phyloP scores from a whole-genome alignment of 2,329 filamentous ascomycete species.

The Botryotinia narcissicola region DNA sequence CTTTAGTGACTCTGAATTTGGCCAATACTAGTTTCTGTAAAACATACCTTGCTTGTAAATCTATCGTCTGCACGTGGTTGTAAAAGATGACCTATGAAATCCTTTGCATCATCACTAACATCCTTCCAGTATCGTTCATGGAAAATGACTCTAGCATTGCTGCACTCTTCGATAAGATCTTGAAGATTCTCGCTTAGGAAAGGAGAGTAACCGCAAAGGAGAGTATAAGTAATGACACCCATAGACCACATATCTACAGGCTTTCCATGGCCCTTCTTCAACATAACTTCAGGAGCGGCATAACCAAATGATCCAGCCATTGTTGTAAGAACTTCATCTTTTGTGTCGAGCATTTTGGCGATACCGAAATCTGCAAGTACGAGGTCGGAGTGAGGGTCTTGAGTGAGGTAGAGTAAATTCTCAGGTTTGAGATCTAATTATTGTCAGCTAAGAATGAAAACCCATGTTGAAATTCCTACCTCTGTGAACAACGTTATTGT shows the following conservation, averaged over 20 bases:
- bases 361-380: constrained; percentile 98
- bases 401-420: constrained; percentile 90
- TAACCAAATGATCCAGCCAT: constrained; percentile 99
- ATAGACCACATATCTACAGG: constrained; percentile 99
- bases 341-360: constrained; percentile 92
- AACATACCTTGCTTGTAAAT: constrained; percentile 67
- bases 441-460: constrained; percentile 24
- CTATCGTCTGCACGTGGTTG: constrained; percentile 75
- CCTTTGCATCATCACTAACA: constrained; percentile 90
- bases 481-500: constrained; percentile 93
- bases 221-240: constrained; percentile 96
- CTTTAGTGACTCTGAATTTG: constrained; percentile 22
- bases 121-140: constrained; percentile 99
- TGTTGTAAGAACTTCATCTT: constrained; percentile 88
- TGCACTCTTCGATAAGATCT: constrained; percentile 94
- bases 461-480: constrained; percentile 49
- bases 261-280: constrained; percentile 95
- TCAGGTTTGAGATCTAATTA: constrained; percentile 88
- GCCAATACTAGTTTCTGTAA: not conserved
- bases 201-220: constrained; percentile 96
- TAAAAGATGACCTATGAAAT: constrained; percentile 82
- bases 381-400: constrained; percentile 72
- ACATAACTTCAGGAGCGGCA: constrained; percentile 96
- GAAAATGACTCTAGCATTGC: constrained; percentile 79
- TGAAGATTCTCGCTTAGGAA: constrained; percentile 93